Percentiles rank a stretch among this genome's conserved stretches.
Evolutionary conservation across 2,329 filamentous ascomycete genomes (phyloP).

Genomic region (Lecanicillium sp.): DNA sequence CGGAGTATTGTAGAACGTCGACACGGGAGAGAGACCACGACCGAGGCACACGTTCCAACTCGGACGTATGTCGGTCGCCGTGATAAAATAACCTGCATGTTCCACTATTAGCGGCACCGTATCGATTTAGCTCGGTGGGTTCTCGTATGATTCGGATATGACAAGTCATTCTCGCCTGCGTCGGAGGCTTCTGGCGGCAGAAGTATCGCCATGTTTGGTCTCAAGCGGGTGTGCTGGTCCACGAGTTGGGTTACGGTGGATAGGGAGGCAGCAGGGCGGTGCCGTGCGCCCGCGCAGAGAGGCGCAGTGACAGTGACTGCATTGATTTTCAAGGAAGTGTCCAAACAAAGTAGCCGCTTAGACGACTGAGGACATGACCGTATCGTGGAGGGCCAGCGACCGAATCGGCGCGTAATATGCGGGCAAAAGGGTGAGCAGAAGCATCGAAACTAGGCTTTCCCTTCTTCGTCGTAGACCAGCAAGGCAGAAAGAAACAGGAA

Average conservation of each 20-base stretch:
- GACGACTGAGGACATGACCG: too few species aligned
- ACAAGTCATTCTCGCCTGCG: conserved; percentile 1
- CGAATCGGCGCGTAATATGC: not conserved
- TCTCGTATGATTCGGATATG: not conserved
- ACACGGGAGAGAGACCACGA: not conserved
- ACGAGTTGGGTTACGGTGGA: not conserved
- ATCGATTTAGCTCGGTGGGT: conserved; percentile 1
- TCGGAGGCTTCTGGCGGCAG: conserved; percentile 5
- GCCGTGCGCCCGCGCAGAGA: too few species aligned
- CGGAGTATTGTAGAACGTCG: not conserved
- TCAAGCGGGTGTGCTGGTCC: not conserved
- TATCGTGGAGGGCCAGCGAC: not conserved
- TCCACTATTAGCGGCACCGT: not conserved
- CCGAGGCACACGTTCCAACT: not conserved
- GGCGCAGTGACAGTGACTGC: too few species aligned
- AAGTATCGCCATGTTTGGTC: not conserved
- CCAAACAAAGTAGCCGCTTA: too few species aligned
- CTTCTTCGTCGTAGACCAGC: too few species aligned
- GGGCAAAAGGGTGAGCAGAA: too few species aligned
- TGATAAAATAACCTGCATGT: conserved; percentile 1
- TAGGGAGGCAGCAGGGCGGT: not conserved
- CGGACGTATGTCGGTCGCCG: not conserved
- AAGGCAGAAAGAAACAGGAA: too few species aligned
- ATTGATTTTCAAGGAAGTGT: too few species aligned
- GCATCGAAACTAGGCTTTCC: too few species aligned